These are phyloP conservation scores for Byssoonygena ceratinophila DNA, from an alignment of 2,329 filamentous ascomycete genomes.

Conservation along the genomic window DNA sequence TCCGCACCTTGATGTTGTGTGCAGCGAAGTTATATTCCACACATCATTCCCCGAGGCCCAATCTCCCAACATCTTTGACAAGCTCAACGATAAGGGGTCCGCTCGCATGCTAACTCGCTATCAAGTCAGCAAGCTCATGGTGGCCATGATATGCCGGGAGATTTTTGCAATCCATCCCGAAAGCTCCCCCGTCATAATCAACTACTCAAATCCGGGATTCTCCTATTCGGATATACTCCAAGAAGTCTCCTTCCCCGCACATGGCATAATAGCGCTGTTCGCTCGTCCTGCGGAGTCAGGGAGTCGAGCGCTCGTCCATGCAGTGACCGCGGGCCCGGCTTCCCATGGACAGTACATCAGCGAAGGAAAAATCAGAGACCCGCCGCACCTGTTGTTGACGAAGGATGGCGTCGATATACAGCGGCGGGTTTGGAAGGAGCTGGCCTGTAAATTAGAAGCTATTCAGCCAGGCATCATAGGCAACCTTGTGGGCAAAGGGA, in stretches of 20 bases:
- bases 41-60: not conserved
- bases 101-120: not conserved
- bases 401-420: not conserved
- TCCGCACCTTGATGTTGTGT: not conserved
- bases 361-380: not conserved
- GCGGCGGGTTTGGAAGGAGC: not conserved
- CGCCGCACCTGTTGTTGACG: not conserved
- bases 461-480: not conserved
- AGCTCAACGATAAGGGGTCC: not conserved
- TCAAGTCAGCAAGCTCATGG: not conserved
- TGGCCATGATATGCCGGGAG: not conserved
- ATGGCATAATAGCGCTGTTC: not conserved
- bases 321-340: not conserved
- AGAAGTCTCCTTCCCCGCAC: not conserved
- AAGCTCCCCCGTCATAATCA: not conserved
- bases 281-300: not conserved
- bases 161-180: not conserved
- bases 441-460: not conserved
- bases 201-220: not conserved
- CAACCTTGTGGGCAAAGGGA: not conserved
- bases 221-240: not conserved
- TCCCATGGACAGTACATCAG: not conserved
- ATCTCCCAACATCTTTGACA: not conserved
- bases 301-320: not conserved
- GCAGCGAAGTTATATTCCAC: not conserved